A percentile compares a stretch with the other conserved stretches of the same genome.
Conservation (phyloP, 352 stramenopile genomes). For the Phytopythium vexans region DNA sequence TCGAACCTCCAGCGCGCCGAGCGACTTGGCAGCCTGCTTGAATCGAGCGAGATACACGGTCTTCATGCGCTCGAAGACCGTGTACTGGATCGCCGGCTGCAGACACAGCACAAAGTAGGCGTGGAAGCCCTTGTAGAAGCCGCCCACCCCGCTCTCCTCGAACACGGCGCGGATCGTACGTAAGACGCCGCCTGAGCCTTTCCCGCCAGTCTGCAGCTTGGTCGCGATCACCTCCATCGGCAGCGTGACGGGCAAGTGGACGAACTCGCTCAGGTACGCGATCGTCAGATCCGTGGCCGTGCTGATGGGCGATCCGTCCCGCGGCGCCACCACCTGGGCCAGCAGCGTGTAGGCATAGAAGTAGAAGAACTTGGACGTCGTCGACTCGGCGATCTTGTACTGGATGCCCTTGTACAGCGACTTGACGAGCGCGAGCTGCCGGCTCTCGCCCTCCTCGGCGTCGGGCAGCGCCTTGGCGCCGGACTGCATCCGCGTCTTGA, state of each 20-base stretch:
- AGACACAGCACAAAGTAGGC: slow-evolving; percentile 95
- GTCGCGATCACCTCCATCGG: slow-evolving; percentile 89
- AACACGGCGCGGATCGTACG: slow-evolving; percentile 64
- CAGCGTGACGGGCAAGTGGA: slow-evolving; percentile 77
- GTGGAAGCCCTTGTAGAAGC: slow-evolving; percentile 88
- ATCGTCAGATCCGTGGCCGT: slow-evolving; percentile 72
- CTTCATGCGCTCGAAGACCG: slow-evolving; percentile 93
- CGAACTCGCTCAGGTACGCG: slow-evolving; percentile 81
- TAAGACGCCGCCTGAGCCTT: slow-evolving; percentile 39
- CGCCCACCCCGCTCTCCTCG: slow-evolving; percentile 58
- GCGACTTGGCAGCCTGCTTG: slow-evolving; percentile 50
- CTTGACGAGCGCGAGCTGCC: slow-evolving; percentile 39
- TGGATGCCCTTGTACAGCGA: slow-evolving; percentile 81
- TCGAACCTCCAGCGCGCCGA: slow-evolving; percentile 69
- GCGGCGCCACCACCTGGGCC: slow-evolving; percentile 51
- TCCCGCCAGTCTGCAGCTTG: slow-evolving; percentile 67
- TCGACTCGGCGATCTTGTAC: slow-evolving; percentile 83
- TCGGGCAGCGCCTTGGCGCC: slow-evolving; percentile 45
- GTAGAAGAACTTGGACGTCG: slow-evolving; percentile 88
- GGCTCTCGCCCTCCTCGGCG: slow-evolving; percentile 27
- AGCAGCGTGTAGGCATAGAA: slow-evolving; percentile 89
- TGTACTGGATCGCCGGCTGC: slow-evolving; percentile 97
- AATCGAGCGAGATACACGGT: slow-evolving; percentile 60
- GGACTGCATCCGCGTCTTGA: slow-evolving; percentile 89
- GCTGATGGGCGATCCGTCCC: slow-evolving; percentile 56